Evolutionary conservation across 2,329 filamentous ascomycete genomes (phyloP), one percentile per base, ranked within the genome.

Genomic region (Colletotrichum incanum): DNA sequence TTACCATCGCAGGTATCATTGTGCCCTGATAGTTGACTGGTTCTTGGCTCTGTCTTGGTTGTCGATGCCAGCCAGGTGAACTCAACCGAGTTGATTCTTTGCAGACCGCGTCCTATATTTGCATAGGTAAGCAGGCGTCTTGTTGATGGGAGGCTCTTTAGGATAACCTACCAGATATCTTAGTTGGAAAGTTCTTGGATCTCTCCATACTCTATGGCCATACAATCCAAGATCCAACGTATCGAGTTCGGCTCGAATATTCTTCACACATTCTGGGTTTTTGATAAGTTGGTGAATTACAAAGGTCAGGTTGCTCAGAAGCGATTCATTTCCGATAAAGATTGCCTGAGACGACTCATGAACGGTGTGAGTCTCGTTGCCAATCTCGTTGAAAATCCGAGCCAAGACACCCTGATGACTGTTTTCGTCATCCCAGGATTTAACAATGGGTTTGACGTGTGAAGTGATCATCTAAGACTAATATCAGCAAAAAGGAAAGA

Each of bases 301-400:
- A 43, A 75, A 73, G 0, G 74, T 73, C 26, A 75, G 26, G 34
- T 75, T 75, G 45, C 73, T 74, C 31, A 75, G 67, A 14, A 75
- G 63, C 2, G 74, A 75, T 45, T 75, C 74, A 23, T 75, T 75
- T 2, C 74, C 74, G 34, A 75, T 75, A 41, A 75, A 75, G 16
- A 75, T 73, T 1, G 74, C 74, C 23, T 75, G 74, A 1, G 74
- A 66, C 1, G 64, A 65, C 39, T 75, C 74, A 4, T 74, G 73
- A 0, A 74, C 41, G 12, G 67, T 23, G 1, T 68, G 31, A 14
- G 31, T 72, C 34, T 72, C 64, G 59, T 58, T 71, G 16, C 64
- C 63, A 20, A 73, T 23, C 43, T 72, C 68, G 26, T 61, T 62
- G 50, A 66, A 73, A 3, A 73, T 56, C 23, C 68, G 68, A n/a